These are phyloP conservation scores for Physaria fendleri DNA, from an alignment of 345 rosid species.

Conservation along the genomic window DNA sequence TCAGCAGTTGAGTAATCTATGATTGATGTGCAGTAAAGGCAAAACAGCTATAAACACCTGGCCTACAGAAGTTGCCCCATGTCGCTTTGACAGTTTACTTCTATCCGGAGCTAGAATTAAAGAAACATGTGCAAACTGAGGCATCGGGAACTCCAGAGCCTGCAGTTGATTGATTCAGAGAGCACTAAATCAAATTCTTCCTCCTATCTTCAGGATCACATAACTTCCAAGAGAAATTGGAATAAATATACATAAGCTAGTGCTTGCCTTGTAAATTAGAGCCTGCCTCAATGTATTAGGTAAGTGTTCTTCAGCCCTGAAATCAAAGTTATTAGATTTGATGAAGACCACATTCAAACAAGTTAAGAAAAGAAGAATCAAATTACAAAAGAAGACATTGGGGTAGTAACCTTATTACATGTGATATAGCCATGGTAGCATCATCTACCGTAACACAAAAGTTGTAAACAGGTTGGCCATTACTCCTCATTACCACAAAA, in stretches of 20 bases:
- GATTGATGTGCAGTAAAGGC: not conserved
- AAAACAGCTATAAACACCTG: slow-evolving; percentile 47
- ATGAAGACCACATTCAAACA: slow-evolving; percentile 8
- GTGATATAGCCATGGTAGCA: slow-evolving; percentile 93
- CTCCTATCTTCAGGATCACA: slow-evolving; percentile 5
- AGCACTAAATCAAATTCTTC: slow-evolving; percentile 7
- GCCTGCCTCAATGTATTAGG: slow-evolving; percentile 94
- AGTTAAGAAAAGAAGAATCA: not conserved
- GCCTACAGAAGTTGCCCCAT: slow-evolving; percentile 96
- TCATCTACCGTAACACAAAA: slow-evolving; percentile 97
- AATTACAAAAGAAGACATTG: not conserved
- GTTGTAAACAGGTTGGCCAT: slow-evolving; percentile 93
- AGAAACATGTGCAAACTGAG: slow-evolving; percentile 85
- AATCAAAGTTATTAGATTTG: slow-evolving; percentile 10
- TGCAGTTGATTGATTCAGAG: slow-evolving; percentile 31
- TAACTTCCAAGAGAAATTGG: slow-evolving; percentile 1
- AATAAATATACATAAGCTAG: slow-evolving; percentile 8
- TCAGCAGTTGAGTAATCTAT: not conserved
- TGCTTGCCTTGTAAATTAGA: slow-evolving; percentile 71
- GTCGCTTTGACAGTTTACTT: slow-evolving; percentile 90
- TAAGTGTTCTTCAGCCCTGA: slow-evolving; percentile 93
- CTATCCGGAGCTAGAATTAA: slow-evolving; percentile 92
- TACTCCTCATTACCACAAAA: slow-evolving; percentile 93
- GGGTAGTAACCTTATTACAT: slow-evolving; percentile 69
- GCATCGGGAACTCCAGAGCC: slow-evolving; percentile 94